phyloP scores from a whole-genome alignment of 2,329 filamentous ascomycete species.

The Raffaelea deltoideospora region DNA sequence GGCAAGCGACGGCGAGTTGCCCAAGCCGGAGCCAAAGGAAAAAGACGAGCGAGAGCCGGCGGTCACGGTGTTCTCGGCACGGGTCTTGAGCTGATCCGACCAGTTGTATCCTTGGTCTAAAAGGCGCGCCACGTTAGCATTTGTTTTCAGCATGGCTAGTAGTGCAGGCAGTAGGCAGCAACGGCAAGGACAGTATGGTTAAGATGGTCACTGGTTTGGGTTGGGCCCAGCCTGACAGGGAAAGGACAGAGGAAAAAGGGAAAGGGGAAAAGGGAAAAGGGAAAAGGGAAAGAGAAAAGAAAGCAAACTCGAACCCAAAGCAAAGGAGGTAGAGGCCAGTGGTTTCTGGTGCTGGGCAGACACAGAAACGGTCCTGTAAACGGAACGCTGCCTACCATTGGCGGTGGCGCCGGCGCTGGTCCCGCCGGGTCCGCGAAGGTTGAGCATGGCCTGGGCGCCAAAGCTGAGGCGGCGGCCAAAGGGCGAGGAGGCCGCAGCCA shows the following conservation, averaged over 20 bases:
- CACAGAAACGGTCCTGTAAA: not conserved
- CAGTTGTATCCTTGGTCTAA: slow-evolving; percentile 93
- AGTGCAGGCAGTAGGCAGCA: too few species aligned
- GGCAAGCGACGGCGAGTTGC: slow-evolving; percentile 26
- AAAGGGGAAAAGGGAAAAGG: slow-evolving; percentile 20
- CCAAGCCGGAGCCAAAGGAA: slow-evolving; percentile 32
- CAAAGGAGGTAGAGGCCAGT: not conserved
- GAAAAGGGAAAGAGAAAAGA: not conserved
- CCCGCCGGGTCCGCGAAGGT: slow-evolving; percentile 43
- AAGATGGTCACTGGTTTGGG: too few species aligned
- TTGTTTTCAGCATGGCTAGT: too few species aligned
- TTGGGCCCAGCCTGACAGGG: too few species aligned
- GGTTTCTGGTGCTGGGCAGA: not conserved
- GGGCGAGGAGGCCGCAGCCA: slow-evolving; percentile 47
- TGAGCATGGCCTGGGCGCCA: slow-evolving; percentile 63
- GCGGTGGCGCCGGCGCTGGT: slow-evolving; percentile 38
- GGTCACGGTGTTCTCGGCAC: slow-evolving; percentile 63
- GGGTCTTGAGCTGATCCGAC: slow-evolving; percentile 86
- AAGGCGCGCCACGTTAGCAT: too few species aligned
- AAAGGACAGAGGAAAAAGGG: slow-evolving; percentile 1
- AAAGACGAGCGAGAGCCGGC: slow-evolving; percentile 42
- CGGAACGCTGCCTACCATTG: slow-evolving; percentile 38
- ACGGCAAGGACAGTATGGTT: not conserved
- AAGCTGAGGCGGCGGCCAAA: slow-evolving; percentile 82
- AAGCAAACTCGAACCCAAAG: not conserved